These are phyloP conservation scores for Aspergillus awamori DNA, from an alignment of 2,329 filamentous ascomycete species.

Conservation along the genomic window DNA sequence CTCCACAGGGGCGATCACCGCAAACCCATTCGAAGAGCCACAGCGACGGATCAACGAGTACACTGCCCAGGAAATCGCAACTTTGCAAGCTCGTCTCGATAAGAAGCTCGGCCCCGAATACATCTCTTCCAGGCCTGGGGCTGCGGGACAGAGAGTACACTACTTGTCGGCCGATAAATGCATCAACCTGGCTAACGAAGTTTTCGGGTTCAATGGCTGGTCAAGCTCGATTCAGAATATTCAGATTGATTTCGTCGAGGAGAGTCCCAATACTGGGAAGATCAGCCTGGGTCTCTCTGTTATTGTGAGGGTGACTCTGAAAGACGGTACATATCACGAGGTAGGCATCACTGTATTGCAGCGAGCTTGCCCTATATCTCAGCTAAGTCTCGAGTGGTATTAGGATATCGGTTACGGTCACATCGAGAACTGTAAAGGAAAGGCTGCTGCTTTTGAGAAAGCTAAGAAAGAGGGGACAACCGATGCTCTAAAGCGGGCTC, in stretches of 20 bases:
- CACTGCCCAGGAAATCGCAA: conserved; percentile 87
- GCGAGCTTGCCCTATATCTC: conserved; percentile 3
- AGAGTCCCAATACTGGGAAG: conserved; percentile 74
- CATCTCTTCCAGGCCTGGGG: conserved; percentile 81
- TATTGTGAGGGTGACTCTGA: conserved; percentile 84
- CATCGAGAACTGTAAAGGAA: conserved; percentile 93
- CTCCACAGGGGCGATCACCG: conserved; percentile 36
- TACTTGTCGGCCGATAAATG: conserved; percentile 97
- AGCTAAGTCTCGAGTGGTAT: background rate
- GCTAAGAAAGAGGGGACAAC: conserved; percentile 98
- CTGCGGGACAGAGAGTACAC: conserved; percentile 82
- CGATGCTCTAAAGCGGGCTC: conserved; percentile 84
- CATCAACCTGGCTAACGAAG: conserved; percentile 90
- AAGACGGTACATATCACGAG: conserved; percentile 95
- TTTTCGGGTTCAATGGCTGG: conserved; percentile 98
- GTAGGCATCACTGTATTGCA: conserved; percentile 37
- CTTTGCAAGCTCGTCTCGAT: conserved; percentile 81
- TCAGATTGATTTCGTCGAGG: conserved; percentile 93
- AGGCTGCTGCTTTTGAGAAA: conserved; percentile 95
- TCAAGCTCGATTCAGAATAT: conserved; percentile 94
- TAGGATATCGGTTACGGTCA: conserved; percentile 92
- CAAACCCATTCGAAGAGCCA: conserved; percentile 80
- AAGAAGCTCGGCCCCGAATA: conserved; percentile 96
- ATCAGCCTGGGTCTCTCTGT: conserved; percentile 86
- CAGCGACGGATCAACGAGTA: conserved; percentile 73